phyloP scores from a whole-genome alignment of 148 eudicot species.

The Rhododendron griersonianum region DNA sequence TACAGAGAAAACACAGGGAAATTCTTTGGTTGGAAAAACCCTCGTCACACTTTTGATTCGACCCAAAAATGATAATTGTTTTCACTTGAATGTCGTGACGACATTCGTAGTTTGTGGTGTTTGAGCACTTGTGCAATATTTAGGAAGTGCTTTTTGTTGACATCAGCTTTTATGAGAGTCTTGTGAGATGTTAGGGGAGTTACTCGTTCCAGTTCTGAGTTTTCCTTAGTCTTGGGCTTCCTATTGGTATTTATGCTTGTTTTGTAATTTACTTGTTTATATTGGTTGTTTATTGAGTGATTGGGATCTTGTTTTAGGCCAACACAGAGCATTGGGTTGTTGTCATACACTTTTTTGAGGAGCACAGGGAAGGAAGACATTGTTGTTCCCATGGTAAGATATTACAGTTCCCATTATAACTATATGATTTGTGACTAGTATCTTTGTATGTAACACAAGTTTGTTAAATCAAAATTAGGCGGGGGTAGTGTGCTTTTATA shows the following conservation, averaged over 20 bases:
- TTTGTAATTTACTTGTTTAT: not conserved
- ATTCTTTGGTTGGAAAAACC: not conserved
- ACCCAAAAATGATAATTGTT: not conserved
- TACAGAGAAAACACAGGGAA: not conserved
- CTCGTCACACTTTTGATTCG: not conserved
- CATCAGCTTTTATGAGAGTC: not conserved
- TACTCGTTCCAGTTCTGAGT: not conserved
- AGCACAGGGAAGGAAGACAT: constrained; percentile 94
- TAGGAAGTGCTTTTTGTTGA: not conserved
- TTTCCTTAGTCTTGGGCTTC: constrained; percentile 8
- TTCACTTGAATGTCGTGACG: not conserved
- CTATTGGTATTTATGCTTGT: not conserved
- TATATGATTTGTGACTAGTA: not conserved
- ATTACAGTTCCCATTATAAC: constrained; percentile 38
- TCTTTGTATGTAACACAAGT: not conserved
- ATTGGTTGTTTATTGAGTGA: not conserved
- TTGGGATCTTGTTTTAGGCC: constrained; percentile 24
- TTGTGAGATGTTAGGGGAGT: not conserved
- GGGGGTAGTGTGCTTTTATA: not conserved
- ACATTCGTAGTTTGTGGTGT: not conserved
- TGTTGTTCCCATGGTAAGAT: constrained; percentile 90
- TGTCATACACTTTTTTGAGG: constrained; percentile 87
- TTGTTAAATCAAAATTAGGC: not conserved
- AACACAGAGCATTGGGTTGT: constrained; percentile 80
- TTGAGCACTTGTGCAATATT: not conserved